A percentile compares a stretch with the other conserved stretches of the same genome.
phyloP scores from a whole-genome alignment of 2,329 filamentous ascomycete genomes.

The Epichloe bromicola region DNA sequence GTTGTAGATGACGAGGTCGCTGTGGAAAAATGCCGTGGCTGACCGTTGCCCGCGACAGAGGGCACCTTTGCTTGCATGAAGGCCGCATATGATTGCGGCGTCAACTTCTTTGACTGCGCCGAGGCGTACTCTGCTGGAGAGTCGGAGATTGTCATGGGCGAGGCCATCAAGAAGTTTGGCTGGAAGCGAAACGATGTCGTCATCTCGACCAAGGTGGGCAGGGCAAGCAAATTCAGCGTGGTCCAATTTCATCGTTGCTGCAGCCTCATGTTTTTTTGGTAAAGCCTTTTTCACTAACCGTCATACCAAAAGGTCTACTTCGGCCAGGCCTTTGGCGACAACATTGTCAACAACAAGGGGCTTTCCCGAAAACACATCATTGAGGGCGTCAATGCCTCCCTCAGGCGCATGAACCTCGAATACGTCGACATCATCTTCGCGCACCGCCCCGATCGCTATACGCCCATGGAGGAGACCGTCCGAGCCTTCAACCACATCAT shows the following conservation, averaged over 20 bases:
- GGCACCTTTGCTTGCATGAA: conserved; percentile 46
- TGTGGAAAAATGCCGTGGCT: background rate
- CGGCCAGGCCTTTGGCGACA: conserved; percentile 46
- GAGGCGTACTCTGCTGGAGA: conserved; percentile 45
- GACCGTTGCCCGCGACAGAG: conserved; percentile 11
- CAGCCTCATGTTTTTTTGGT: background rate
- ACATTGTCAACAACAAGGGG: conserved; percentile 52
- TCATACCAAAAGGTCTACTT: conserved; percentile 43
- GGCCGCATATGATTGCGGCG: conserved; percentile 43
- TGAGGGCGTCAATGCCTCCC: conserved; percentile 47
- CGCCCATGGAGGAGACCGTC: conserved; percentile 59
- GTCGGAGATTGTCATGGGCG: conserved; percentile 50
- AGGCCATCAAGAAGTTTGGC: conserved; percentile 44
- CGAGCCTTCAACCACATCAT: conserved; percentile 60
- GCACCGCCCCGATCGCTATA: conserved; percentile 53
- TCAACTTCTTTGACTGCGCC: conserved; percentile 52
- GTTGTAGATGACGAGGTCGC: background rate
- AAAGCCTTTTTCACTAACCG: background rate
- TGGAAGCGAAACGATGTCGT: conserved; percentile 51
- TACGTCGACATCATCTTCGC: conserved; percentile 60
- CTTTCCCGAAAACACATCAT: conserved; percentile 58
- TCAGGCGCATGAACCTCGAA: conserved; percentile 42
- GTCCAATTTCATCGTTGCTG: no score
- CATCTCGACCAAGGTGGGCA: conserved; percentile 42
- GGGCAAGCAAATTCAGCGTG: background rate